Base-by-base conservation (phyloP, 1,284 basidiomycete genomes). In the Leccinum griseonigrum region DNA sequence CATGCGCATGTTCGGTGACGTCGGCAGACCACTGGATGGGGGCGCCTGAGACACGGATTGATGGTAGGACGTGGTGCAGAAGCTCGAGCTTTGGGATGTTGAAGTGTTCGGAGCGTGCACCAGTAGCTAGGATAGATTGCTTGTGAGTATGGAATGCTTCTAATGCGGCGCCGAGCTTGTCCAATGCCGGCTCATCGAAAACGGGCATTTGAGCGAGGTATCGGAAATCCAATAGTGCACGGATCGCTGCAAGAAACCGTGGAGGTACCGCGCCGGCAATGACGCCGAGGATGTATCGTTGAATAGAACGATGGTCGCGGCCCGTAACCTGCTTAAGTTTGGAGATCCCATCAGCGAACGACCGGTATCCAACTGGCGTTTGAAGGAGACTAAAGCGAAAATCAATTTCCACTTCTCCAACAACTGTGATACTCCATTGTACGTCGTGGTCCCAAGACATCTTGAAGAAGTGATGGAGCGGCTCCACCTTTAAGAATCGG, bases 41-140 rank as follows among this genome's bases (percentile, higher is more conserved):
- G 48, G 48, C 11, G 28, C 48, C 48, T 7, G 22, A 51, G 26
- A 16, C 48, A 28, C 13, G 26, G 26, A 51, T 51, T 10, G 26
- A 51, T 28, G 26, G 48, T 14, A 14, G 11, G 26, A 51, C 48
- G 14, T 51, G 26, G 22, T 51, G 48, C 10, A 60, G 38, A 22
- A 61, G 51, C 22, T 61, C 40, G 4, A 61, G 36, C 22, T 61
- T 61, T 2, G 40, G 60, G 4, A 61, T 61, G 1, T 38, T 18
- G 36, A 29, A 61, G 16, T 53, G 18, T 2, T 51, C 22, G n/a
- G 31, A 54, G 4, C 11, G 52, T 10, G 28, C 26, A 31, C 51
- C 38, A 5, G 38, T 18, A 8, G 26, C 26, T 11, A 50, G 11
- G 11, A 61, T 38, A 6, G 60, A 31, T 4, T 60, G 16, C 5